Conservation (phyloP, 768 basidiomycete genomes). For the Amanita polypyramis region DNA sequence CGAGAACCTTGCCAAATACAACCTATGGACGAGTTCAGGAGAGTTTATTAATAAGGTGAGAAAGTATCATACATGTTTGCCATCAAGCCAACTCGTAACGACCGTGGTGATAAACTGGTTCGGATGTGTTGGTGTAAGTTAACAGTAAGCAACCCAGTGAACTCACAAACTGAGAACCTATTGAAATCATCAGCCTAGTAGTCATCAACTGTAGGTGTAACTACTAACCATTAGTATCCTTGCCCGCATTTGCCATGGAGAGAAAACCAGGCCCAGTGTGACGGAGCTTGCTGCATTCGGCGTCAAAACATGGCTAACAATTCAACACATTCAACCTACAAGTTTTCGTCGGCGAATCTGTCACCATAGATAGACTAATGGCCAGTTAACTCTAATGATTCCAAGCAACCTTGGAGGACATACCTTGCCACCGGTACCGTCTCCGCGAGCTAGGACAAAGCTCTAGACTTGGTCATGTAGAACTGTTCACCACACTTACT, state of each 20-base stretch:
- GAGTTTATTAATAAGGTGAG: neutral
- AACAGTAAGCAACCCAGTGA: neutral
- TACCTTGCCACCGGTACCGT: conserved; percentile 89
- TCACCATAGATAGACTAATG: conserved; percentile 81
- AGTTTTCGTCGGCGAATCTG: conserved; percentile 92
- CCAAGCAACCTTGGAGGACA: conserved; percentile 4
- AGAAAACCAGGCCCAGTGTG: conserved; percentile 83
- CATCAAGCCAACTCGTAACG: conserved; percentile 83
- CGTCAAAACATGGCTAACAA: conserved; percentile 2
- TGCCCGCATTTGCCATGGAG: conserved; percentile 92
- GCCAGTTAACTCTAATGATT: neutral
- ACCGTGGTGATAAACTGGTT: conserved; percentile 87
- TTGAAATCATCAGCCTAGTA: conserved; percentile 7
- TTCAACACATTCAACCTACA: conserved; percentile 36
- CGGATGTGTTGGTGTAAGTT: conserved; percentile 1
- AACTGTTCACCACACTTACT: conserved; percentile 39
- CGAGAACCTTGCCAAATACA: conserved; percentile 86
- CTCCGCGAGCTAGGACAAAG: conserved; percentile 50
- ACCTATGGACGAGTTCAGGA: conserved; percentile 35
- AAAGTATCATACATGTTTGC: conserved; percentile 56
- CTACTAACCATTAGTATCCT: conserved; percentile 78
- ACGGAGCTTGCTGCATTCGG: conserved; percentile 70
- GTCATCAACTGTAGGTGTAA: neutral
- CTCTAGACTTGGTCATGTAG: conserved; percentile 2
- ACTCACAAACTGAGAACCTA: conserved; percentile 82